Base-by-base conservation (phyloP, 306 rosid species). In the Inga laurina region DNA sequence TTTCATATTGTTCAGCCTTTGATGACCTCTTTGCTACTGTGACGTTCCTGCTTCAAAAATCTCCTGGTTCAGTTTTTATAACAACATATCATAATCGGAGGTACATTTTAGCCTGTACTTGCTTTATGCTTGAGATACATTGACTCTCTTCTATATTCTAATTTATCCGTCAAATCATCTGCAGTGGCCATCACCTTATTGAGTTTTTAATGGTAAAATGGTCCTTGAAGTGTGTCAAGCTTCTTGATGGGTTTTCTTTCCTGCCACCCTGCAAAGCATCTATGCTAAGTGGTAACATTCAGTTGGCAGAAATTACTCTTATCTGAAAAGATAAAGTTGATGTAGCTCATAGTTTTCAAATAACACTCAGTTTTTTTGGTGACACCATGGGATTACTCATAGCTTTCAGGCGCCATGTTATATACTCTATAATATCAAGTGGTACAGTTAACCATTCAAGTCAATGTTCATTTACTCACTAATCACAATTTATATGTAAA, bases 221-320 rank as follows among this genome's bases (percentile, higher is more conserved):
- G 96, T 92, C 92, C 77, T 83, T 92, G 84, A 90, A 88, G 87
- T 92, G 96, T 49, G 74, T 84, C 79, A 93, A 89, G 90, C 99
- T 96, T 88, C 89, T 96, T 81, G 99, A 96, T 13, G 88, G 93
- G n/a, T 94, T 91, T 87, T 93, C 94, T 57, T 87, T 92, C 86
- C 84, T 94, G 87, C 98, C 98, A 44, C 74, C 89, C 22, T 43
- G 48, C 83, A 96, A 96, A 89, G 91, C 93, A 64, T 85, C 98
- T 45, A 48, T 71, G 45, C 82, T 96, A 77, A 92, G 94, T 84
- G 99, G 94, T 59, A 92, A 94, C 86, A 90, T 94, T 74, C 97
- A 94, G 59, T 85, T 96, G 90, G 97, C 90, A 75, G 99, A 96
- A 89, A 91, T 96, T 65, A 86, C 87, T 85, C 89, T 89, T 62